Evolutionary conservation across 768 basidiomycete genomes (phyloP).

Genomic region (Mycena chlorophos): DNA sequence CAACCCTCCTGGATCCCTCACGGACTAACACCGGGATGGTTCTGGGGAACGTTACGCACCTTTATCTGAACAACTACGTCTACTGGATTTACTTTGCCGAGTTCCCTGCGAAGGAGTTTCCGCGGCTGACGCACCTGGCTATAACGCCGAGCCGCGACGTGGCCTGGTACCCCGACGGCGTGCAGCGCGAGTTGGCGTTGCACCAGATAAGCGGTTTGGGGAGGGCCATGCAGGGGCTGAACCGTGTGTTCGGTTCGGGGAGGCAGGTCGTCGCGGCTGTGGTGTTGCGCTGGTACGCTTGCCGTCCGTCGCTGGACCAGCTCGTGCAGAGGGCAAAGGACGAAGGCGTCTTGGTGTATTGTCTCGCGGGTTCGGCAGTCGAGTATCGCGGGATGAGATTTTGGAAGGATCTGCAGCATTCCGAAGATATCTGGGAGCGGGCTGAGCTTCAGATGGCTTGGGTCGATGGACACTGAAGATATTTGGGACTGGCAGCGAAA

Average conservation of each 20-base stretch:
- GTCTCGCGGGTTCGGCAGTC: not conserved
- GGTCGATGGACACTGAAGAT: not conserved
- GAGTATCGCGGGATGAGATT: not conserved
- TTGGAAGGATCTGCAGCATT: no score
- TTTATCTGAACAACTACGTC: not conserved
- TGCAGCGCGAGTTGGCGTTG: not conserved
- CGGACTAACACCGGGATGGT: not conserved
- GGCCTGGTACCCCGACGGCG: no score
- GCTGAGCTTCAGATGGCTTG: no score
- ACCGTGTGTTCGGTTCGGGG: no score
- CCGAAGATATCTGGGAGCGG: no score
- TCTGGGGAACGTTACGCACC: not conserved
- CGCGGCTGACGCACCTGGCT: not conserved
- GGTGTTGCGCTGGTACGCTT: not conserved
- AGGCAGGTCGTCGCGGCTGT: not conserved
- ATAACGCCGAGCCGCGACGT: no score
- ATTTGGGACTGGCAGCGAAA: not conserved
- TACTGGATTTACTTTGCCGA: not conserved
- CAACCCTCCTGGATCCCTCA: not conserved
- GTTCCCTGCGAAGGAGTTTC: not conserved
- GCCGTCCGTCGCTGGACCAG: not conserved
- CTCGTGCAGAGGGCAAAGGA: not conserved
- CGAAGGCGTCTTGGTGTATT: not conserved
- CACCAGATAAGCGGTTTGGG: not conserved
- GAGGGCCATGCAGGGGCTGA: not conserved